These are phyloP conservation scores for Ceratorhiza oryzae-sativae DNA, from an alignment of 1,284 basidiomycete genomes.

Conservation along the genomic window DNA sequence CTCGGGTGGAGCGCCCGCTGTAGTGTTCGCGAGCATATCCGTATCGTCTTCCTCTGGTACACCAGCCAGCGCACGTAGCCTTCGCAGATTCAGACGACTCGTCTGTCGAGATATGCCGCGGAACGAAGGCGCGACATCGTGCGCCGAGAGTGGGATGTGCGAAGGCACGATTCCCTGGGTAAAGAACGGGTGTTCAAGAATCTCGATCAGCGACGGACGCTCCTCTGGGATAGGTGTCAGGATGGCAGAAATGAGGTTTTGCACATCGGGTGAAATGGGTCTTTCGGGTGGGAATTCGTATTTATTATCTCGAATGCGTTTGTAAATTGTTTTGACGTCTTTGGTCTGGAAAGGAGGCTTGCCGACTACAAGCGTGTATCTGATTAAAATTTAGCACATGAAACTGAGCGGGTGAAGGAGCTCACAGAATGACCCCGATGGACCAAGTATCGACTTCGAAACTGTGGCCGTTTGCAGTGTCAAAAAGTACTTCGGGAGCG, in stretches of 20 bases:
- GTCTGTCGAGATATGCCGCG: conserved; percentile 66
- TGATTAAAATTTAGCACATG: conserved; percentile 45
- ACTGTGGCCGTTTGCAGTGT: conserved; percentile 93
- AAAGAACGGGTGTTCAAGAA: conserved; percentile 89
- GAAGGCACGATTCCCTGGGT: conserved; percentile 80
- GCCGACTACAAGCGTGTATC: conserved; percentile 91
- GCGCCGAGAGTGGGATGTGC: conserved; percentile 79
- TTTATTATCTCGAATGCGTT: conserved; percentile 91
- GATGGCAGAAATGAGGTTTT: conserved; percentile 84
- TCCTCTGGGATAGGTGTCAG: conserved; percentile 80
- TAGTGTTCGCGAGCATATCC: conserved; percentile 44
- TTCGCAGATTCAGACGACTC: conserved; percentile 74
- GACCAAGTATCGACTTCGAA: conserved; percentile 99
- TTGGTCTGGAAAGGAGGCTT: conserved; percentile 98
- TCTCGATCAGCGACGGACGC: conserved; percentile 85
- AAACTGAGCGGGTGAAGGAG: neutral
- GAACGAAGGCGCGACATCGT: conserved; percentile 78
- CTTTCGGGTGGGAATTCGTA: conserved; percentile 91
- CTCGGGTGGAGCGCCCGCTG: conserved; percentile 33
- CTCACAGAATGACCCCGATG: conserved; percentile 88
- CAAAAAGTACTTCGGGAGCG: conserved; percentile 96
- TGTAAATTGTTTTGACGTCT: conserved; percentile 94
- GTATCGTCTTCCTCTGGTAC: conserved; percentile 63
- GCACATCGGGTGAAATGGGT: conserved; percentile 72
- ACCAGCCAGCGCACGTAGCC: conserved; percentile 64